A percentile compares a stretch with the other conserved stretches of the same genome.
Conservation (phyloP, 345 rosid species). For the Moricandia moricandioides region DNA sequence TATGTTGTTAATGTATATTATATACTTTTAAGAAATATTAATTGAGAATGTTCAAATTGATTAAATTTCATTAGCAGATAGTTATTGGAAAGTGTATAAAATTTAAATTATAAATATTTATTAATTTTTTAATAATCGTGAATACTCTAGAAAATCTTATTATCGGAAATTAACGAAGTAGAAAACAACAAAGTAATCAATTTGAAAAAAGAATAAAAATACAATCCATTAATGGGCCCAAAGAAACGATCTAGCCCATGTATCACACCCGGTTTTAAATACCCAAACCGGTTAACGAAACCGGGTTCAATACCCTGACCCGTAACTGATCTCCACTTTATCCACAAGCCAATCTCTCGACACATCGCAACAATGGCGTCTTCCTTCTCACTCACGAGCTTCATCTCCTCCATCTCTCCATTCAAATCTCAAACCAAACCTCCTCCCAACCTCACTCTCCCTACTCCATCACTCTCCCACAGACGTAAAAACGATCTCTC, state of each 20-base stretch:
- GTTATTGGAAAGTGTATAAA: too few species aligned
- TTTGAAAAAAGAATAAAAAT: not conserved
- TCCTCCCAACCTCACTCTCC: conserved; percentile 28
- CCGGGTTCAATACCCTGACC: conserved; percentile 11
- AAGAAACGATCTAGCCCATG: not conserved
- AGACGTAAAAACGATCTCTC: conserved; percentile 41
- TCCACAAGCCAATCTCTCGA: conserved; percentile 33
- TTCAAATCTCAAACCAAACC: conserved; percentile 2
- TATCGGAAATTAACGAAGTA: too few species aligned
- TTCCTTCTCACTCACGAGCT: conserved; percentile 55
- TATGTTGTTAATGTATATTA: too few species aligned
- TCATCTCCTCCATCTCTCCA: conserved; percentile 13
- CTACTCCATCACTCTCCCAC: conserved; percentile 23
- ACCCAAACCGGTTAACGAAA: not conserved
- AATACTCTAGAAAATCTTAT: too few species aligned
- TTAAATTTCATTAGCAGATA: too few species aligned
- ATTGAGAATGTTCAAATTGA: too few species aligned
- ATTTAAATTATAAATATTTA: too few species aligned
- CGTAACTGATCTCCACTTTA: conserved; percentile 16
- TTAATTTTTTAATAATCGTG: too few species aligned
- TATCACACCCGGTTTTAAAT: not conserved
- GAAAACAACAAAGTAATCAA: too few species aligned
- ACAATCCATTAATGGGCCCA: not conserved
- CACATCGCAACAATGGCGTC: conserved; percentile 51
- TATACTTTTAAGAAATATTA: too few species aligned